A percentile compares a stretch with the other conserved stretches of the same genome.
Evolutionary conservation across 192 early-diverging fungal species (phyloP).

Genomic region (Diversispora epigaea): DNA sequence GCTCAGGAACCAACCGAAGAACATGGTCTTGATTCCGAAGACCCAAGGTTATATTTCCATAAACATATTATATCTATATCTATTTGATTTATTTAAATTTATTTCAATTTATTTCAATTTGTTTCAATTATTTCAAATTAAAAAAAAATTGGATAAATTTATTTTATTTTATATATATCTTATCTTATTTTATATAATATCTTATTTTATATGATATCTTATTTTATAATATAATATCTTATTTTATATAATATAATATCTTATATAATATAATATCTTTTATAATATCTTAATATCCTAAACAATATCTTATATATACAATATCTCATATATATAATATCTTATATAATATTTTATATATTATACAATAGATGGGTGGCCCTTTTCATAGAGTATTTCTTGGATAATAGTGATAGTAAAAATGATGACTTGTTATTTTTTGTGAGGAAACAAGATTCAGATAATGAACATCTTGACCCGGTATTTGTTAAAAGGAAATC

Average conservation of each 20-base stretch:
- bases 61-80: not conserved
- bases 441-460: constrained; percentile 56
- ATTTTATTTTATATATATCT: too few species aligned
- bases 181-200: too few species aligned
- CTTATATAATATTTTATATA: not conserved
- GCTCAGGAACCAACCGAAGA: constrained; percentile 36
- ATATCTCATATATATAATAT: not conserved
- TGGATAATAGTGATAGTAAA: constrained; percentile 64
- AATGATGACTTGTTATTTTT: constrained; percentile 89
- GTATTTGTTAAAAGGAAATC: constrained; percentile 83
- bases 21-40: constrained; percentile 53
- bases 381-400: constrained; percentile 71
- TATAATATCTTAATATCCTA: not conserved
- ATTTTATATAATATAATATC: constrained; percentile 14
- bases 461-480: constrained; percentile 59
- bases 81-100: not conserved
- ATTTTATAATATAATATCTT: too few species aligned
- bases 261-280: not conserved
- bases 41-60: constrained; percentile 48
- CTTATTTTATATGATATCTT: too few species aligned
- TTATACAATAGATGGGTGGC: constrained; percentile 51
- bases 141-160: too few species aligned
- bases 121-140: too few species aligned
- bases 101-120: too few species aligned
- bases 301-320: not conserved